phyloP scores from a whole-genome alignment of 2,329 filamentous ascomycete species.

The Aspergillus flavus region DNA sequence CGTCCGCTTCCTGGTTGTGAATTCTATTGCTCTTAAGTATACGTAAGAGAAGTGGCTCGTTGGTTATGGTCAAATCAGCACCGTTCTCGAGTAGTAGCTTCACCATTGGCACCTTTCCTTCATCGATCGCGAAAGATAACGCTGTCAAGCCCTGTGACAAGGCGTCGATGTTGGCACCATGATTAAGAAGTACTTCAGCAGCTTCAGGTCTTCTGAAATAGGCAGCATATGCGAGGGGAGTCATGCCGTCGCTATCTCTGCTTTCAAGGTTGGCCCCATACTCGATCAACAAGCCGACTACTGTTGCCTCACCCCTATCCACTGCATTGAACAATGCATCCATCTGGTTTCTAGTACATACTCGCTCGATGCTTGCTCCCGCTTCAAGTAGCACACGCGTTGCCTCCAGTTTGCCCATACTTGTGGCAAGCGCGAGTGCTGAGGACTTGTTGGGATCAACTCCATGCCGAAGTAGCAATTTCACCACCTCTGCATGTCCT shows the following conservation, averaged over 20 bases:
- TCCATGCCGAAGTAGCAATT: neutral
- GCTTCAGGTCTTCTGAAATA: neutral
- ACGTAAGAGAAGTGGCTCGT: neutral
- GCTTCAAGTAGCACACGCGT: neutral
- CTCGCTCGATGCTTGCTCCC: neutral
- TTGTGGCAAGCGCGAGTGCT: neutral
- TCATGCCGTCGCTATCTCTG: neutral
- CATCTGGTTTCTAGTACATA: too few species aligned
- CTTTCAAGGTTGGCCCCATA: neutral
- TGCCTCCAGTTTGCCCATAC: neutral
- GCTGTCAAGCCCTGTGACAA: neutral
- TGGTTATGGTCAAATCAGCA: neutral
- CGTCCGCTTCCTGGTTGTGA: too few species aligned
- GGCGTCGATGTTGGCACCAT: neutral
- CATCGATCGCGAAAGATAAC: neutral
- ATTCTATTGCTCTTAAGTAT: neutral
- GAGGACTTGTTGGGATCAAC: neutral
- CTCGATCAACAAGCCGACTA: neutral
- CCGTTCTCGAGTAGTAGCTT: neutral
- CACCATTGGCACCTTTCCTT: neutral
- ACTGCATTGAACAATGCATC: neutral
- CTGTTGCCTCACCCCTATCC: neutral
- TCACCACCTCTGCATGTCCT: neutral
- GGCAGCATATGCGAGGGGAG: neutral
- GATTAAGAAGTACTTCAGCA: neutral